Conservation (phyloP, 345 rosid species). For the Balakata baccata region DNA sequence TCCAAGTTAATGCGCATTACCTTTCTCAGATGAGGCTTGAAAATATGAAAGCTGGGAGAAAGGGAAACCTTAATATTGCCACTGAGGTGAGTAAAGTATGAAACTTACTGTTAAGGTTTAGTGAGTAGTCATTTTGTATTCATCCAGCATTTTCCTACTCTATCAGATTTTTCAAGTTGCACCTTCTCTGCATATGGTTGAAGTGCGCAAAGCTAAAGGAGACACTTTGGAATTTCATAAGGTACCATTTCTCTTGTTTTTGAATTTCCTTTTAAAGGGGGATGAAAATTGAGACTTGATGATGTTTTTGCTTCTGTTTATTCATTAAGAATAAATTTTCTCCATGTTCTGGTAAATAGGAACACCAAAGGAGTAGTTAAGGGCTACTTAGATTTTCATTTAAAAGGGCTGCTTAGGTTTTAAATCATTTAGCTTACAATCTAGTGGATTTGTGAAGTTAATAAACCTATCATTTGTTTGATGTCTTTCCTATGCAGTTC, state of each 20-base stretch:
- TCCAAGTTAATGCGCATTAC: not conserved
- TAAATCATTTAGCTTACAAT: too few relatives aligned
- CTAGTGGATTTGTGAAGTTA: too few relatives aligned
- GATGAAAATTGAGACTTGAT: not conserved
- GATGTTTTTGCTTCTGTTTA: not conserved
- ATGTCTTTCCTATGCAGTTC: slow-evolving; percentile 52
- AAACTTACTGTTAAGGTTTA: slow-evolving; percentile 4
- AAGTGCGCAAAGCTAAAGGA: slow-evolving; percentile 91
- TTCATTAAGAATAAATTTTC: not conserved
- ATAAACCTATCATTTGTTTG: too few relatives aligned
- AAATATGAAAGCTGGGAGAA: slow-evolving; percentile 85
- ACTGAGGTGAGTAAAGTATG: slow-evolving; percentile 56
- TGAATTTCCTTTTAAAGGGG: too few relatives aligned
- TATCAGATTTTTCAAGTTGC: slow-evolving; percentile 88
- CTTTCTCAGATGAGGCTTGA: slow-evolving; percentile 75
- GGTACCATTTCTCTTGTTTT: slow-evolving; percentile 35
- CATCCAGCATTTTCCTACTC: slow-evolving; percentile 13
- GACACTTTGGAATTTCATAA: slow-evolving; percentile 91
- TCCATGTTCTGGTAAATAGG: too few relatives aligned
- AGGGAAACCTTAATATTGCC: slow-evolving; percentile 83
- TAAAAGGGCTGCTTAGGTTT: too few relatives aligned
- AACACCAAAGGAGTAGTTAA: not conserved
- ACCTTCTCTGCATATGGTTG: slow-evolving; percentile 91
- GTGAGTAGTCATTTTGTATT: not conserved
- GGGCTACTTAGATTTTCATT: too few relatives aligned